Conservation (phyloP, 129 eudicot genomes). For the Flaveria sonorensis region DNA sequence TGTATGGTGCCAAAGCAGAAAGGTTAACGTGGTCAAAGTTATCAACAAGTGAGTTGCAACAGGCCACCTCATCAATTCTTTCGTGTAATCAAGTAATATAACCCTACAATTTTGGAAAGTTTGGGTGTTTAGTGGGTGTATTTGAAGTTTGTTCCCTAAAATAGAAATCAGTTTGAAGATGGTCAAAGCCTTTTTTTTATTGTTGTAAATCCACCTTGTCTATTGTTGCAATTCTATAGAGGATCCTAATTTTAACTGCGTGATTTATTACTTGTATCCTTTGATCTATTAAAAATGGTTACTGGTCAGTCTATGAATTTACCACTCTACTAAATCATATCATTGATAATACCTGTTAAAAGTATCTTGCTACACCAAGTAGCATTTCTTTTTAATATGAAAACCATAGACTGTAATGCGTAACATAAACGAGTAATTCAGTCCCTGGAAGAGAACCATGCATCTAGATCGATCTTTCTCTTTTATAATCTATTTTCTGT, state of each 20-base stretch:
- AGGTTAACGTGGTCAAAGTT: neutral
- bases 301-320: neutral
- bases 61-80: neutral
- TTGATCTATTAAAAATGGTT: neutral
- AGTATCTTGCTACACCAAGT: neutral
- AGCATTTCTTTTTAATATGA: neutral
- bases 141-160: neutral
- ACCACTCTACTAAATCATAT: conserved; percentile 9
- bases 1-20: neutral
- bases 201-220: neutral
- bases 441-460: neutral
- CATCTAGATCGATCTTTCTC: neutral
- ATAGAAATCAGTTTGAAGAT: neutral
- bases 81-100: neutral
- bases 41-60: neutral
- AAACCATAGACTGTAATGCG: neutral
- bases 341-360: neutral
- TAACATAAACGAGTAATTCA: neutral
- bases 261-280: neutral
- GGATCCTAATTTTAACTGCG: neutral
- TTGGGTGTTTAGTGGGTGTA: neutral
- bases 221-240: neutral
- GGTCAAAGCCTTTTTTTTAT: neutral
- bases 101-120: neutral
- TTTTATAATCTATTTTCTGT: neutral